phyloP scores from a whole-genome alignment of 208 protist genomes.

The Leishmania tropica region DNA sequence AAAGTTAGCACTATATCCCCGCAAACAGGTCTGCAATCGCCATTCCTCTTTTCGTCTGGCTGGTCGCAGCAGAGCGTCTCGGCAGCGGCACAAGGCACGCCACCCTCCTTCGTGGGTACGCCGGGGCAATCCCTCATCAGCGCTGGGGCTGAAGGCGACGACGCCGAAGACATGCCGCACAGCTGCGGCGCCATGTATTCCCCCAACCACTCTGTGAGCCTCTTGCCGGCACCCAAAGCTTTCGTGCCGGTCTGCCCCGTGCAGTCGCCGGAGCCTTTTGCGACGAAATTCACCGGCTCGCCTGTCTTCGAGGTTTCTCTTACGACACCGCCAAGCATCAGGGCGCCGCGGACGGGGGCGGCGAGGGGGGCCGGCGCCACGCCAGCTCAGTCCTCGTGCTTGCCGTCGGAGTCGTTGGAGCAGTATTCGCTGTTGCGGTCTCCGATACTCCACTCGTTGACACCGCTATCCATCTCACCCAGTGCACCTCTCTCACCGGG shows the following conservation, averaged over 20 bases:
- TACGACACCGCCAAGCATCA: not conserved
- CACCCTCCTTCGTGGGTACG: not conserved
- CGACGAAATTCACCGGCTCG: not conserved
- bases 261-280: not conserved
- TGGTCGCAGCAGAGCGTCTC: not conserved
- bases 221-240: not conserved
- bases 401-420: conserved; percentile 4
- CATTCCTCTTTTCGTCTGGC: not conserved
- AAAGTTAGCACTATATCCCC: not conserved
- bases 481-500: not conserved
- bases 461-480: not conserved
- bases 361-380: not conserved
- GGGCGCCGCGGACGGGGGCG: not conserved
- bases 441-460: not conserved
- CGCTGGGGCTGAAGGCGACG: not conserved
- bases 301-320: not conserved
- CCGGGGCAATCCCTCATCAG: not conserved
- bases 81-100: not conserved
- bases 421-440: conserved; percentile 1
- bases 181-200: not conserved
- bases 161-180: not conserved
- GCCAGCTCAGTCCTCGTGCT: conserved; percentile 1
- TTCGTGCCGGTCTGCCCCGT: not conserved
- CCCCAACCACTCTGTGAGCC: not conserved
- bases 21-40: not conserved